phyloP scores from a whole-genome alignment of 2,329 filamentous ascomycete genomes.

The Colletotrichum coccodes region DNA sequence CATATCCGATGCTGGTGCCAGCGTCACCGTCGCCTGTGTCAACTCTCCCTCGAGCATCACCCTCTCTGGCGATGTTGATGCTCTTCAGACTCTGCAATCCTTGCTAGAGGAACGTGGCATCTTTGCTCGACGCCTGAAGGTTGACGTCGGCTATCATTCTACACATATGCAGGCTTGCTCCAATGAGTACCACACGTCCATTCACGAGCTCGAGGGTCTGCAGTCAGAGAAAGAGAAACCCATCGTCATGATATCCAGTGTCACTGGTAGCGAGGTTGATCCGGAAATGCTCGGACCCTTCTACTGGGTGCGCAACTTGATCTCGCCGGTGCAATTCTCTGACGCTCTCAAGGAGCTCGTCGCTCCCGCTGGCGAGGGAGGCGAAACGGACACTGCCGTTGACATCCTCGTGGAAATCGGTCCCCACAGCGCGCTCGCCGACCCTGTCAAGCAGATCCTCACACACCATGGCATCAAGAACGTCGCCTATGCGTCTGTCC shows the following conservation, averaged over 20 bases:
- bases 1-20: neutral
- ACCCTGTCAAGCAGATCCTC: conserved; percentile 41
- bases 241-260: conserved; percentile 5
- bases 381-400: conserved; percentile 19
- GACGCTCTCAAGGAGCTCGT: conserved; percentile 47
- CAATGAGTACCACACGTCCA: neutral
- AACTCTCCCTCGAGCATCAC: conserved; percentile 39
- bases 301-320: conserved; percentile 32
- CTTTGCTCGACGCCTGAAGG: conserved; percentile 40
- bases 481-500: conserved; percentile 3
- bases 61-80: conserved; percentile 33
- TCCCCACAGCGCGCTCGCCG: conserved; percentile 41
- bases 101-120: conserved; percentile 49
- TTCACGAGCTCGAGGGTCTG: neutral
- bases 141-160: conserved; percentile 37
- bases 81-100: conserved; percentile 40
- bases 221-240: neutral
- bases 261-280: neutral
- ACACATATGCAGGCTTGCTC: conserved; percentile 31
- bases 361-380: conserved; percentile 28
- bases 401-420: conserved; percentile 42
- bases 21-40: conserved; percentile 33
- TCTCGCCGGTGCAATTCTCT: conserved; percentile 28
- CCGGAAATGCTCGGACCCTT: neutral
- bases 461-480: conserved; percentile 12